Evolutionary conservation across 495 filamentous ascomycete species (phyloP), one percentile per base, ranked within the genome.

Genomic region (Sabuloglossum arenarium): DNA sequence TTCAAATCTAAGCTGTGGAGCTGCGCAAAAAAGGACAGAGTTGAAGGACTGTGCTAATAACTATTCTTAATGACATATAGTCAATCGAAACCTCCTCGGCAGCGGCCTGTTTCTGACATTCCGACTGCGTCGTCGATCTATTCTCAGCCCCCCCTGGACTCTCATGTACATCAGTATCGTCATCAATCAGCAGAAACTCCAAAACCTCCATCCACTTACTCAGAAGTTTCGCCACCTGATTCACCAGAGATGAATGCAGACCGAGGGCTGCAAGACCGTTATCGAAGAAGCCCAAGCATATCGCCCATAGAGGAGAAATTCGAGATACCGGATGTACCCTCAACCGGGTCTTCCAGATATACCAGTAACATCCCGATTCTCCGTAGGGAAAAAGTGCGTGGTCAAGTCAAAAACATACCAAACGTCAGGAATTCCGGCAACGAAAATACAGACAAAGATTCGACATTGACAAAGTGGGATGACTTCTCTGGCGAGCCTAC

Each of bases 401-500:
- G 6, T 29, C 47, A 51, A 29, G 28, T 5, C 47, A 1, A 19
- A 3, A n/a, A 4, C 21, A 19, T 27, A 29, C 61, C 45, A 75
- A 69, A 56, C 68, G 68, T 27, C 68, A 72, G 45, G 66, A 75
- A 10, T 78, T 74, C 0, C 69, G 49, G 56, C 49, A 45, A 37
- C 54, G 25, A 59, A 47, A 21, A 53, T 16, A 9, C 23, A 16
- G 53, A 10, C 55, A 54, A 46, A 45, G 61, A 58, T n/a, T 57
- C 24, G 45, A 42, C 54, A 54, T 54, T 29, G 49, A 70, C 71
- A 4, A 63, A 65, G 59, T 74, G 72, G 74, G 71, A 78, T 64
- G 67, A 68, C 42, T 75, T 69, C 57, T 73, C 75, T 0, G 71
- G 70, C 6, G 74, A 75, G 50, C 71, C 72, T 39, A 73, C 71